Evolutionary conservation across 2,329 filamentous ascomycete species (phyloP).

Genomic region (Grosmannia penicillata): DNA sequence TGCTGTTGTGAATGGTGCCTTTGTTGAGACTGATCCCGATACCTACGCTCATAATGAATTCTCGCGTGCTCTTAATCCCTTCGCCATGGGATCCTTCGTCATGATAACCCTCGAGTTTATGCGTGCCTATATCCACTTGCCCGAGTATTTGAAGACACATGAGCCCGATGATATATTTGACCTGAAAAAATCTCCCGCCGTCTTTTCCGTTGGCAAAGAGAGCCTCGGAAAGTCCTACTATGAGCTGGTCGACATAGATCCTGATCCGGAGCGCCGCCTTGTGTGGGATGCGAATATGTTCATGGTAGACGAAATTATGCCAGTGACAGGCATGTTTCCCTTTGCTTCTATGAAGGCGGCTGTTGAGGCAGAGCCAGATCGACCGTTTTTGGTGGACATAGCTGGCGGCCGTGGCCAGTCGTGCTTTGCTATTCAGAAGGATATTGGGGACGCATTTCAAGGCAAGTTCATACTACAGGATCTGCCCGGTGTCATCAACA

Average conservation of each 20-base stretch:
- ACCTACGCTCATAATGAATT: slow-evolving; percentile 1
- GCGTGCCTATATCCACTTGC: neutral
- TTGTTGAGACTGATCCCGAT: slow-evolving; percentile 1
- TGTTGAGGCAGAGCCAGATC: neutral
- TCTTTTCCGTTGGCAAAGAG: slow-evolving; percentile 2
- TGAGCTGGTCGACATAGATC: neutral
- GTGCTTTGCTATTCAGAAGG: neutral
- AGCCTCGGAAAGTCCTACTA: slow-evolving; percentile 2
- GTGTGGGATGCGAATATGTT: slow-evolving; percentile 1
- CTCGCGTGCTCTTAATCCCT: neutral
- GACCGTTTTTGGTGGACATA: slow-evolving; percentile 2
- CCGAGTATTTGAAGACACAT: slow-evolving; percentile 2
- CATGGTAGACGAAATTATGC: slow-evolving; percentile 1
- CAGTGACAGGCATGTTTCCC: slow-evolving; percentile 2
- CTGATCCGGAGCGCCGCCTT: slow-evolving; percentile 1
- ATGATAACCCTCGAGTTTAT: neutral
- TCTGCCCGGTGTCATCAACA: neutral
- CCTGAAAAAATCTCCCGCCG: neutral
- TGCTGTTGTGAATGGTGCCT: neutral
- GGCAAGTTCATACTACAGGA: neutral
- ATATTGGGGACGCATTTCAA: neutral
- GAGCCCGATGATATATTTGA: slow-evolving; percentile 2
- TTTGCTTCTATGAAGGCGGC: neutral
- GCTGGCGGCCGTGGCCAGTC: slow-evolving; percentile 1
- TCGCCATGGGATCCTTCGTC: slow-evolving; percentile 1